Percentiles rank a stretch among this genome's conserved stretches.
phyloP scores from a whole-genome alignment of 768 basidiomycete species.

The Pholiota molesta region DNA sequence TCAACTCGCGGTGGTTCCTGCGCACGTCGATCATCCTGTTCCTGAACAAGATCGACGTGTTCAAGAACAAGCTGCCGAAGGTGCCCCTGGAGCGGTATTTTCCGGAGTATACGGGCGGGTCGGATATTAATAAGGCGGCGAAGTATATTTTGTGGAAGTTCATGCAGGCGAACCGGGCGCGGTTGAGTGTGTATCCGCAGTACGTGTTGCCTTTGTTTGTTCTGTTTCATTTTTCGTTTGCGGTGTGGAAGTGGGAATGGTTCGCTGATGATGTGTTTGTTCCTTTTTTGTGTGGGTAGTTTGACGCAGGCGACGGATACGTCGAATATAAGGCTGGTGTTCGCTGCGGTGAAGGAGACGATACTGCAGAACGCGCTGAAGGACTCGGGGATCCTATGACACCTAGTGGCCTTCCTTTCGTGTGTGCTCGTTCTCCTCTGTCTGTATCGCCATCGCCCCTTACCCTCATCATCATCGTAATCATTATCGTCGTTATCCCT shows the following conservation, averaged over 20 bases:
- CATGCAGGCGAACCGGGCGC: conserved; percentile 75
- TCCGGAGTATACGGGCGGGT: conserved; percentile 86
- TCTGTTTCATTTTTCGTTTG: neutral
- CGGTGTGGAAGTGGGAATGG: too few relatives aligned
- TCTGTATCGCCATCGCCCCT: too few relatives aligned
- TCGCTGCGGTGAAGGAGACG: conserved; percentile 92
- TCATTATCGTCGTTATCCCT: neutral
- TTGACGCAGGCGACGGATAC: conserved; percentile 91
- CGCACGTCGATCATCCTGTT: conserved; percentile 91
- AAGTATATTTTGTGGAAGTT: conserved; percentile 96
- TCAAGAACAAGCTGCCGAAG: conserved; percentile 83
- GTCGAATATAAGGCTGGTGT: conserved; percentile 78
- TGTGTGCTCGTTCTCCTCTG: neutral
- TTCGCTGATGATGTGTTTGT: conserved; percentile 25
- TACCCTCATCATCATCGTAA: too few relatives aligned
- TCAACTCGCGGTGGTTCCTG: conserved; percentile 90
- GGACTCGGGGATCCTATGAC: conserved; percentile 77
- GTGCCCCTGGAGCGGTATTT: conserved; percentile 80
- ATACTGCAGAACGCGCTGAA: conserved; percentile 87
- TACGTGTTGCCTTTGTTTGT: conserved; percentile 32
- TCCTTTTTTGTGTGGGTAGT: too few relatives aligned
- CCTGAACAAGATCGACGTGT: conserved; percentile 93
- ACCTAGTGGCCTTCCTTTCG: neutral
- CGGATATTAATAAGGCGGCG: conserved; percentile 92
- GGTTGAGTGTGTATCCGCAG: conserved; percentile 90